Percentiles rank a stretch among this genome's conserved stretches.
Conservation (phyloP, 106 monocot species). For the Agapanthus africanus region DNA sequence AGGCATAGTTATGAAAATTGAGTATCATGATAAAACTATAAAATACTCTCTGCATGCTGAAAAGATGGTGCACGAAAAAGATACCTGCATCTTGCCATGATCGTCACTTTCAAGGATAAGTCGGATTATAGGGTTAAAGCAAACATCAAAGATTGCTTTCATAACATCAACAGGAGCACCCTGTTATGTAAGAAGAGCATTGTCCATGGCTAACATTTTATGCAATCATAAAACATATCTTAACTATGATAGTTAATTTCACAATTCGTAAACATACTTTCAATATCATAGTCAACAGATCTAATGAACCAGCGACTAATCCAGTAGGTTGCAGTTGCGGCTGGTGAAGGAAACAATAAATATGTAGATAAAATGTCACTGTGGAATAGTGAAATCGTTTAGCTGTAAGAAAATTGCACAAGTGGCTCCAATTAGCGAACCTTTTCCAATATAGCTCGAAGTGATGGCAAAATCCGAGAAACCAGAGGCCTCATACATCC, state of each 20-base stretch:
- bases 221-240: neutral
- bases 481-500: slow-evolving; percentile 71
- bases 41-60: neutral
- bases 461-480: slow-evolving; percentile 73
- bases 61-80: neutral
- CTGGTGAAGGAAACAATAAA: slow-evolving; percentile 27
- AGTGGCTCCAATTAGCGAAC: slow-evolving; percentile 19
- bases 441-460: slow-evolving; percentile 61
- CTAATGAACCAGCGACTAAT: slow-evolving; percentile 87
- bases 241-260: neutral
- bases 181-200: slow-evolving; percentile 24
- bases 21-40: slow-evolving; percentile 14
- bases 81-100: slow-evolving; percentile 87
- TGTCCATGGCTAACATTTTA: neutral
- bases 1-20: neutral
- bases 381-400: neutral
- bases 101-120: slow-evolving; percentile 81
- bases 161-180: slow-evolving; percentile 63
- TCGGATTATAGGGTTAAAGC: slow-evolving; percentile 57
- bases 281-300: slow-evolving; percentile 82
- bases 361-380: slow-evolving; percentile 10
- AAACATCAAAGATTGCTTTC: slow-evolving; percentile 64
- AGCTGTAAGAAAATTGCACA: neutral
- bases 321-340: slow-evolving; percentile 58
- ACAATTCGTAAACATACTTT: slow-evolving; percentile 46